A percentile compares a stretch with the other conserved stretches of the same genome.
Evolutionary conservation across 768 basidiomycete species (phyloP).

Genomic region (Gautieria morchelliformis): DNA sequence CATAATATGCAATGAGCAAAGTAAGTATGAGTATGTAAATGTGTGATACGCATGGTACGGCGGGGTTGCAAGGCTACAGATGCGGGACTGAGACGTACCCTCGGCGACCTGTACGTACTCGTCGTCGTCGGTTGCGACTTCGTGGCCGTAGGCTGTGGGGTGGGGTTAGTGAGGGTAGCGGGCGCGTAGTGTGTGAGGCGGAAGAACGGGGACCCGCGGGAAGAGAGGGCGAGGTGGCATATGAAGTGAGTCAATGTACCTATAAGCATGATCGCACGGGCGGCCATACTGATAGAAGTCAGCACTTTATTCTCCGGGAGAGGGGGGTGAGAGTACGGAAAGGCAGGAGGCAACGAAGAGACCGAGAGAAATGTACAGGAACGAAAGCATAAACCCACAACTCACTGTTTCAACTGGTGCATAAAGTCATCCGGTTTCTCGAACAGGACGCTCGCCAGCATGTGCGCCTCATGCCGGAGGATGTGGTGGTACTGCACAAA

Average conservation of each 20-base stretch:
- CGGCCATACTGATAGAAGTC: background rate
- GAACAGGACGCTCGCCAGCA: background rate
- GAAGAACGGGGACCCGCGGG: background rate
- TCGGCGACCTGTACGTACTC: constrained; percentile 21
- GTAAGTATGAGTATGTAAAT: no score
- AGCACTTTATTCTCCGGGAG: background rate
- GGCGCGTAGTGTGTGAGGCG: no score
- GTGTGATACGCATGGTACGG: no score
- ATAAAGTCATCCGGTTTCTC: background rate
- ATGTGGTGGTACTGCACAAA: background rate
- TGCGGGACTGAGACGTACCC: background rate
- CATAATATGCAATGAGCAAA: background rate
- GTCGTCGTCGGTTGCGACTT: constrained; percentile 21
- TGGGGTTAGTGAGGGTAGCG: no score
- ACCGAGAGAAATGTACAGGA: background rate
- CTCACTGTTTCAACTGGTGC: background rate
- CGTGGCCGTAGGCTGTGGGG: constrained; percentile 20
- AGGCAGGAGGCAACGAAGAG: no score
- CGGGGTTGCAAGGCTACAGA: no score
- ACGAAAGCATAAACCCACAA: background rate
- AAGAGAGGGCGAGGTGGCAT: background rate
- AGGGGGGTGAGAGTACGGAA: background rate
- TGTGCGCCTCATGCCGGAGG: background rate
- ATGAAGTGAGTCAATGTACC: background rate
- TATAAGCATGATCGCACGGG: background rate